phyloP scores from a whole-genome alignment of 768 basidiomycete genomes.

The Kwoniella dejecticola region DNA sequence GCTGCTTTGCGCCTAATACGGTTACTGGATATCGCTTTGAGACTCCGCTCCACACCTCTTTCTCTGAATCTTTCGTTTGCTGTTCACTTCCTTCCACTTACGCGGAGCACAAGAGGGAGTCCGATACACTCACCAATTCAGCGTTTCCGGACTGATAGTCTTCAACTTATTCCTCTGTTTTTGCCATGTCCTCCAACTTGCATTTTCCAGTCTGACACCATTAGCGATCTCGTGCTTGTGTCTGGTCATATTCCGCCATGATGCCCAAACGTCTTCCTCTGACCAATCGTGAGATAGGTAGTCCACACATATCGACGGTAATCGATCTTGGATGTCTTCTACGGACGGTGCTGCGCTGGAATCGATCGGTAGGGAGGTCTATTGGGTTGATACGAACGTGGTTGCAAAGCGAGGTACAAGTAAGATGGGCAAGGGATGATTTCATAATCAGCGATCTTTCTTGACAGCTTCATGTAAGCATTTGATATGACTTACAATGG shows the following conservation, averaged over 20 bases:
- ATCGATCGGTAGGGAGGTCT: slow-evolving; percentile 55
- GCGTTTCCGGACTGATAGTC: slow-evolving; percentile 92
- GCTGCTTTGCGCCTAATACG: too few relatives aligned
- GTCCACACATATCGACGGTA: slow-evolving; percentile 92
- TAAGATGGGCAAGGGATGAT: too few relatives aligned
- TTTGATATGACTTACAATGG: slow-evolving; percentile 42
- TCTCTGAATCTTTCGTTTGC: too few relatives aligned
- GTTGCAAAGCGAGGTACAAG: not conserved
- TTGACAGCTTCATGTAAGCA: too few relatives aligned
- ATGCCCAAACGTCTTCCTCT: slow-evolving; percentile 97
- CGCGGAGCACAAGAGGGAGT: not conserved
- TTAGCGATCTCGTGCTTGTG: slow-evolving; percentile 98
- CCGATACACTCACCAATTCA: slow-evolving; percentile 78
- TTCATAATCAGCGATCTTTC: too few relatives aligned
- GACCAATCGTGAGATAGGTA: slow-evolving; percentile 97
- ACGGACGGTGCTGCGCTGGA: slow-evolving; percentile 54
- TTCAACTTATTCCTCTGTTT: slow-evolving; percentile 95
- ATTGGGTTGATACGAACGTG: not conserved
- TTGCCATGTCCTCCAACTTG: slow-evolving; percentile 99
- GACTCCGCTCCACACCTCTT: too few relatives aligned
- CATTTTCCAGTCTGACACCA: slow-evolving; percentile 91
- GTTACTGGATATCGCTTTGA: too few relatives aligned
- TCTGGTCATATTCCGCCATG: slow-evolving; percentile 97
- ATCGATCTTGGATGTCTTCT: slow-evolving; percentile 67
- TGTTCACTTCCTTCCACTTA: not conserved